phyloP scores from a whole-genome alignment of 441 rosid species.

The Gossypium trilobum region DNA sequence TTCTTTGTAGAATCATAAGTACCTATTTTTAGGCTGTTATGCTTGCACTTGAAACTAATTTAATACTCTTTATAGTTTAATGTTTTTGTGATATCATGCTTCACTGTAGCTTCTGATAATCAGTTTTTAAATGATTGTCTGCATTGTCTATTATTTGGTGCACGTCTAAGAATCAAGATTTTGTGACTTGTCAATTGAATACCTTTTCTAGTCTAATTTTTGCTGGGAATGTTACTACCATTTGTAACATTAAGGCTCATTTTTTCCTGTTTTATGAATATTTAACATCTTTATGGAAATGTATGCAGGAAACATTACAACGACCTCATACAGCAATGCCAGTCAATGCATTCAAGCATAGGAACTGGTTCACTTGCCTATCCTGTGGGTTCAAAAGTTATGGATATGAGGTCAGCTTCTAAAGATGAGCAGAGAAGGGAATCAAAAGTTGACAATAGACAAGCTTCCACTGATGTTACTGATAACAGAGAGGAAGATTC shows the following conservation, averaged over 20 bases:
- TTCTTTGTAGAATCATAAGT: neutral
- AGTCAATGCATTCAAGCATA: conserved; percentile 79
- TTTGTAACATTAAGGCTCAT: neutral
- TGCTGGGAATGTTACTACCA: neutral
- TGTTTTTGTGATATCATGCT: neutral
- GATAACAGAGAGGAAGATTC: conserved; percentile 38
- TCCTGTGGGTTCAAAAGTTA: conserved; percentile 84
- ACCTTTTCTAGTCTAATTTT: neutral
- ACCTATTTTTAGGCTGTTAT: conserved; percentile 11
- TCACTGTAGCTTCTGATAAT: neutral
- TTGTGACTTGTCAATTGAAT: neutral
- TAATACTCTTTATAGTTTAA: conserved; percentile 4
- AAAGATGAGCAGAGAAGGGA: conserved; percentile 46
- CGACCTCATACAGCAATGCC: conserved; percentile 70
- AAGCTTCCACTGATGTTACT: conserved; percentile 31
- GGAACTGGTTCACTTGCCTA: conserved; percentile 94
- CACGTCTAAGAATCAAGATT: neutral
- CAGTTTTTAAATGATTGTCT: neutral
- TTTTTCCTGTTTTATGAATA: neutral
- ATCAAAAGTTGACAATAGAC: conserved; percentile 35
- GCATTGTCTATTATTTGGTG: neutral
- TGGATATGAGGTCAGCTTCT: conserved; percentile 83
- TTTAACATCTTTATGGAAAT: conserved; percentile 17
- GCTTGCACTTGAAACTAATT: conserved; percentile 13
- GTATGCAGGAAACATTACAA: conserved; percentile 59